Evolutionary conservation across 352 stramenopile genomes (phyloP), one percentile per base, ranked within the genome.

Genomic region (Globisporangium radiosum): DNA sequence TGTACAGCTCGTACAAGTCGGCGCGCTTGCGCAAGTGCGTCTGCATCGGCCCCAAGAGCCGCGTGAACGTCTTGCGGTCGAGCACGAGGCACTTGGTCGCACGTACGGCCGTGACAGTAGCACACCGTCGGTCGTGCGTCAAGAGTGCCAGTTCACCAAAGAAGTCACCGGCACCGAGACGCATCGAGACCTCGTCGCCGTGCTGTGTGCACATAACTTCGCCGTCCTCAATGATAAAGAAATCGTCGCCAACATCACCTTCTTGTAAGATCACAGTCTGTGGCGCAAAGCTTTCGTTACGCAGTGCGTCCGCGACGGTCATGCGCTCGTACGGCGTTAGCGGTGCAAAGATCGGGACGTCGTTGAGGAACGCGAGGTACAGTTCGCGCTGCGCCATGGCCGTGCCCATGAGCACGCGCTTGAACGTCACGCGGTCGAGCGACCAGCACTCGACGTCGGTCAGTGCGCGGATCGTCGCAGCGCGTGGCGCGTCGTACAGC

Each of bases 401-500:
- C 13, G 75, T 87, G 39, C 67, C 70, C 80, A 88, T 86, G 44
- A 88, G 69, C 60, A 88, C 75, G 8, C 74, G 65, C 66, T 88
- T 88, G 64, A 88, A 90, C 3, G 80, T 90, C 38, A 78, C 61
- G 48, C 80, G 83, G 66, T 95, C 86, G 51, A 98, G 73, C 36
- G 75, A 83, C 92, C 92, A 98, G 54, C 93, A 78, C 56, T 92
- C 84, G 47, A 85, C 90, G 52, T 70, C 61, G 19, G 74, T 85
- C 44, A 69, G 65, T 0, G 83, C 78, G 11, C 70, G 67, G 54
- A 97, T 83, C 4, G 93, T 97, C 1, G 93, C 93, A 6, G 86
- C 84, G 47, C 94, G 64, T 13, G 95, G 90, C 38, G 85, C 79
- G 60, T 97, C 86, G 68, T 98, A 98, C 42, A 98, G 78, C 49